Evolutionary conservation across 2,329 filamentous ascomycete genomes (phyloP), one percentile per base, ranked within the genome.

Genomic region (Aspergillus unguis): DNA sequence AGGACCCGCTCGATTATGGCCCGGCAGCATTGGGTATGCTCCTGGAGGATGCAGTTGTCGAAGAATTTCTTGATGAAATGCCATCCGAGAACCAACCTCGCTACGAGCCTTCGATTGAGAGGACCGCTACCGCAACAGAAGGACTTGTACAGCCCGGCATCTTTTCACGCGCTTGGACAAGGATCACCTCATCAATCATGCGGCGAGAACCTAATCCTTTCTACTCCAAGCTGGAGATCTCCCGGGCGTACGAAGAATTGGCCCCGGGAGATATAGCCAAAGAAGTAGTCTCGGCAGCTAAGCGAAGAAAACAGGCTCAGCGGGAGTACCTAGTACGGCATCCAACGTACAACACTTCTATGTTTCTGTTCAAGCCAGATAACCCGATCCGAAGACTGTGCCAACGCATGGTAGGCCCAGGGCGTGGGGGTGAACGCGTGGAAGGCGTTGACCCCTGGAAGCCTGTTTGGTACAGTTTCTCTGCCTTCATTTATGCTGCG

Each of bases 1-100:
- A 67, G 79, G 94, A 97, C 66, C 92, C 92, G 2, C 77, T 97
- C 11, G 92, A 96, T 66, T 95, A 95, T 67, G 92, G 92, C 2
- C 88, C 88, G 25, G 91, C 90, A 5, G 92, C 90, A 50, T 88
- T 95, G 68, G 94, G 97, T 68, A 96, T 97, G 91, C 80, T 99
- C 44, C 80, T 97, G 42, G 97, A 97, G 67, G 92, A 97, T 71
- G 90, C 91, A 1, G 91, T 99, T 27, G 92, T 99, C 5, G 86
- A 85, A 45, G 94, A 97, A 63, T 99, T 99, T 57, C 81, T 99
- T 4, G 91, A 97, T 62, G 90, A 95, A 57, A 75, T 80, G 50
- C 55, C 65, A 36, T 31, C 62, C 32, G 57, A 65, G 32, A 60
- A 57, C 52, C 65, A 63, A 58, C 66, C 58, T 37, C 62, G 62